Evolutionary conservation across 2,329 filamentous ascomycete genomes (phyloP), one percentile per base, ranked within the genome.

Genomic region (Fusarium lateritium): DNA sequence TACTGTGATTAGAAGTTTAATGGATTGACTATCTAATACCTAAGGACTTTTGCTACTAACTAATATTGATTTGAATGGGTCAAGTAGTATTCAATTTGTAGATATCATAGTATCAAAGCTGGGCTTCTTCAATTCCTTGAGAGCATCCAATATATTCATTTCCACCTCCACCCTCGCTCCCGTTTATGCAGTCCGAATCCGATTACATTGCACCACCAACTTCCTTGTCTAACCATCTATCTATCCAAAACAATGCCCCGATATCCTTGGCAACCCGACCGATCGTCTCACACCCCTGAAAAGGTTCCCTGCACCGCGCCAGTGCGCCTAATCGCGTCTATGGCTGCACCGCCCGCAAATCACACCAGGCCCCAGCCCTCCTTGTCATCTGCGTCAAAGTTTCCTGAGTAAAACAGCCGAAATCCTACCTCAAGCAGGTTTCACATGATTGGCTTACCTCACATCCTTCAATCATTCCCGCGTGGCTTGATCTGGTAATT

Each of bases 241-340:
- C 26, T 28, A 28, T 21, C 46, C 36, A 40, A 49, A 52, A 65
- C 47, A 54, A 62, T 22, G 26, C 47, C 46, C 52, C 36, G n/a
- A 42, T 26, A 36, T 47, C 47, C 47, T 55, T 57, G 56, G 36
- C 44, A 55, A 56, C 31, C 59, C 45, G 49, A 42, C 59, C 42
- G 67, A 70, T 54, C 56, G 56, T 69, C 44, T 58, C 59, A 68
- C 58, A 55, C 58, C 63, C 52, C 54, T 36, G 45, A 38, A 45
- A 54, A 52, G 28, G 60, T 64, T 64, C 39, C 38, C 53, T 71
- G 50, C 62, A 74, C 57, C 51, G 70, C 72, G 72, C 52, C 68
- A 74, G 65, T 73, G 67, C 71, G 71, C 54, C 66, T 73, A 73
- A 64, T 59, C 72, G 72, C 72, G 72, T 40, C 62, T 70, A 70